Percentiles rank a stretch among this genome's conserved stretches.
phyloP scores from a whole-genome alignment of 2,329 filamentous ascomycete species.

The Ceratocystiopsis minuta region DNA sequence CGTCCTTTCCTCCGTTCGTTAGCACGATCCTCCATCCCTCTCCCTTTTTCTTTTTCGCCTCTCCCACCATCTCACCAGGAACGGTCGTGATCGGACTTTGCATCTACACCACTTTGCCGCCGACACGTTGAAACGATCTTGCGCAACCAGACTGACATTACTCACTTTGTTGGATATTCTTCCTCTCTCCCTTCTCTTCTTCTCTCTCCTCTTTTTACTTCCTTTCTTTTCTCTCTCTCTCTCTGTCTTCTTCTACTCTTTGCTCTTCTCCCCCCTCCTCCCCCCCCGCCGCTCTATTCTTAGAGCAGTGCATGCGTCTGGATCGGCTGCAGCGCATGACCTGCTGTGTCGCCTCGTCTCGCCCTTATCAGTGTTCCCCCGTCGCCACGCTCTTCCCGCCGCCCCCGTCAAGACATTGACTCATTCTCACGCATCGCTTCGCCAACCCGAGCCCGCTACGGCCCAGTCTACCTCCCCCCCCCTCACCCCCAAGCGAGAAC shows the following conservation, averaged over 20 bases:
- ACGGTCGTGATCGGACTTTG: too few species aligned
- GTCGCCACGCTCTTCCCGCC: too few species aligned
- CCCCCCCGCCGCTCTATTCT: constrained; percentile 2
- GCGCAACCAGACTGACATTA: too few species aligned
- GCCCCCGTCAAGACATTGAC: too few species aligned
- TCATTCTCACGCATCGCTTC: too few species aligned
- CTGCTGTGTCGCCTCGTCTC: background rate
- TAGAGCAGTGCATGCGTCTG: constrained; percentile 2
- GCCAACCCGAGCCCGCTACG: too few species aligned
- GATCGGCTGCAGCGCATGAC: background rate
- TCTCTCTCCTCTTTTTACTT: background rate
- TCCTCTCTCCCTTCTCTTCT: background rate
- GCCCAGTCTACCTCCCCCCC: too few species aligned
- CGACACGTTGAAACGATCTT: background rate
- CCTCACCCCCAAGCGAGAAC: too few species aligned
- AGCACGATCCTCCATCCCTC: too few species aligned
- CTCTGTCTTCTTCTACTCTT: background rate
- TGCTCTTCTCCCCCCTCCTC: background rate
- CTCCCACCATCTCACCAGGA: too few species aligned
- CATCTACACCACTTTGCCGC: background rate
- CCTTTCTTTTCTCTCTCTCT: background rate
- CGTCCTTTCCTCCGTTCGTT: too few species aligned
- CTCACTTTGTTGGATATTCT: background rate
- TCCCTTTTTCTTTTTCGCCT: too few species aligned
- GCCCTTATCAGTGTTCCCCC: background rate